These are phyloP conservation scores for Plasmopara muralis DNA, from an alignment of 352 stramenopile genomes.

Conservation along the genomic window DNA sequence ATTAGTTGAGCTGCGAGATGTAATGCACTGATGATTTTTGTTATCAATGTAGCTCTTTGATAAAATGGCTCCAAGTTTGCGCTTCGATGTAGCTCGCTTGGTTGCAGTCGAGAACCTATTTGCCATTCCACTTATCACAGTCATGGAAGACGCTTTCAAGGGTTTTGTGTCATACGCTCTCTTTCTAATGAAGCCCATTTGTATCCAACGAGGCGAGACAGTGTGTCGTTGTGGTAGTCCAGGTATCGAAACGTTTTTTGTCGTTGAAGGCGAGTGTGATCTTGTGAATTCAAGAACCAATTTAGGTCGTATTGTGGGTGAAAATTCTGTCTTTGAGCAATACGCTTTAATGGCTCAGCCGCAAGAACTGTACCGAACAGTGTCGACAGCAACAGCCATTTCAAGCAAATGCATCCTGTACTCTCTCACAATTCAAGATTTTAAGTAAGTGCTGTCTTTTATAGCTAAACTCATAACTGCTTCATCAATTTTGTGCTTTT, in stretches of 20 bases:
- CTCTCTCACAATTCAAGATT: conserved; percentile 72
- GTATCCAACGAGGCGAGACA: conserved; percentile 57
- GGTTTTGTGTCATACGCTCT: conserved; percentile 84
- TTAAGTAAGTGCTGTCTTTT: conserved; percentile 35
- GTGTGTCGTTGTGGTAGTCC: conserved; percentile 67
- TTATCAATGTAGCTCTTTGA: conserved; percentile 55
- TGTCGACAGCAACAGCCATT: conserved; percentile 65
- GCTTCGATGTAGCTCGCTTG: conserved; percentile 74
- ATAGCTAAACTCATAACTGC: not conserved
- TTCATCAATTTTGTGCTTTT: too few species aligned
- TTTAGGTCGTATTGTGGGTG: conserved; percentile 48
- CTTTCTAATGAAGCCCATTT: conserved; percentile 75
- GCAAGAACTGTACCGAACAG: conserved; percentile 67
- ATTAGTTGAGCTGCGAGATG: not conserved
- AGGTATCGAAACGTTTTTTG: conserved; percentile 77
- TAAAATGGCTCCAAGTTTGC: conserved; percentile 69
- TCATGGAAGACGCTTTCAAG: conserved; percentile 86
- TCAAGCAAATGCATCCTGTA: conserved; percentile 70
- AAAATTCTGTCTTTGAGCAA: conserved; percentile 77
- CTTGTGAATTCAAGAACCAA: conserved; percentile 63
- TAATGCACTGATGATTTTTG: not conserved
- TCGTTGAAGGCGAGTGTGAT: conserved; percentile 80
- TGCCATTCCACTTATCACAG: conserved; percentile 73
- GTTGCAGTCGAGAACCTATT: conserved; percentile 73
- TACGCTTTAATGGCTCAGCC: conserved; percentile 69